These are phyloP conservation scores for Acephala macrosclerotiorum DNA, from an alignment of 2,329 filamentous ascomycete species.

Conservation along the genomic window DNA sequence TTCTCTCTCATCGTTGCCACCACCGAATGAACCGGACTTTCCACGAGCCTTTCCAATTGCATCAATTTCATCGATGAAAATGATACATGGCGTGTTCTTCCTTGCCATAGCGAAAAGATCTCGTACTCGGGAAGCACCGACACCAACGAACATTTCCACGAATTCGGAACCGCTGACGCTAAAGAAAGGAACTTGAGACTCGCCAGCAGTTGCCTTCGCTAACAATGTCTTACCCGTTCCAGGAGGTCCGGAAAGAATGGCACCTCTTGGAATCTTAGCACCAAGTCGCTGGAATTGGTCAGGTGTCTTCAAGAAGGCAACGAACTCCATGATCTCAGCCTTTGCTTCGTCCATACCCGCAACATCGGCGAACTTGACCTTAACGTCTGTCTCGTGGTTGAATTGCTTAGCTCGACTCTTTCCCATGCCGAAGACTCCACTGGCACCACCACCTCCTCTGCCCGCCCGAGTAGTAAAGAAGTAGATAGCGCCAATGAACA, in stretches of 20 bases:
- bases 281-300: conserved; percentile 92
- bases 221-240: conserved; percentile 98
- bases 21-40: conserved; percentile 79
- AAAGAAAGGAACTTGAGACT: conserved; percentile 97
- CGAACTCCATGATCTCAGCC: conserved; percentile 98
- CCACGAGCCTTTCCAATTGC: conserved; percentile 91
- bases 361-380: conserved; percentile 96
- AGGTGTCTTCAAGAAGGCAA: conserved; percentile 94
- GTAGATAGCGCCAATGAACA: conserved; percentile 84
- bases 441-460: conserved; percentile 68
- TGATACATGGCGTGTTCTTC: conserved; percentile 97
- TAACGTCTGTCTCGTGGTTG: conserved; percentile 95
- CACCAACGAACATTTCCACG: conserved; percentile 99
- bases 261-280: conserved; percentile 96
- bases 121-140: conserved; percentile 92
- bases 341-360: conserved; percentile 99
- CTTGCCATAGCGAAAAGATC: conserved; percentile 94
- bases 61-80: conserved; percentile 99
- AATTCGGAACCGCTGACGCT: conserved; percentile 98
- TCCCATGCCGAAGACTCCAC: conserved; percentile 93
- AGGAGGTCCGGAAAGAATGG: conserved; percentile 95
- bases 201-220: conserved; percentile 95
- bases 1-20: conserved; percentile 96
- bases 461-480: conserved; percentile 81
- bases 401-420: conserved; percentile 97